phyloP scores from a whole-genome alignment of 495 filamentous ascomycete genomes.

The Bryoglossum gracile region DNA sequence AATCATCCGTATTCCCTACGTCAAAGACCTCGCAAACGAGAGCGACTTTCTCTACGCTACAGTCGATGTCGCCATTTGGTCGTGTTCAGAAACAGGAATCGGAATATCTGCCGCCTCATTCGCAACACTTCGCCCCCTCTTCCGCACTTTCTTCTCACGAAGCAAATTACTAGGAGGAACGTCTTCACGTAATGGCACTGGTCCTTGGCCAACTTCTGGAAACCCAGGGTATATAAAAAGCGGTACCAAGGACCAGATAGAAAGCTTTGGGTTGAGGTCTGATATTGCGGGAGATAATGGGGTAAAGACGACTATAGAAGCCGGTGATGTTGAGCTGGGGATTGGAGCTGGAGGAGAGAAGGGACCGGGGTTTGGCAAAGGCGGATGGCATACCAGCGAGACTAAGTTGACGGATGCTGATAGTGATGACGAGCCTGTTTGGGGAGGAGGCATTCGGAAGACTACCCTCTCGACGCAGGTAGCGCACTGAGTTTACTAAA shows the following conservation, averaged over 20 bases:
- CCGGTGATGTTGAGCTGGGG: neutral
- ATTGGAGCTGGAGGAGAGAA: conserved; percentile 1
- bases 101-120: conserved; percentile 26
- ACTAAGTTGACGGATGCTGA: conserved; percentile 10
- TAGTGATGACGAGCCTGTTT: conserved; percentile 11
- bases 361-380: neutral
- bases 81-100: conserved; percentile 27
- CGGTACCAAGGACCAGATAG: neutral
- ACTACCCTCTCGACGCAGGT: conserved; percentile 13
- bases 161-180: conserved; percentile 8
- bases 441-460: conserved; percentile 12
- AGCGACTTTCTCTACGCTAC: conserved; percentile 28
- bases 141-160: conserved; percentile 18
- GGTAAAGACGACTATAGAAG: conserved; percentile 14
- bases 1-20: conserved; percentile 35
- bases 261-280: conserved; percentile 14
- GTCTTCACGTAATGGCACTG: neutral
- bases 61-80: conserved; percentile 29
- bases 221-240: conserved; percentile 10
- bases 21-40: conserved; percentile 24
- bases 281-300: conserved; percentile 14
- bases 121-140: conserved; percentile 29
- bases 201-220: conserved; percentile 10
- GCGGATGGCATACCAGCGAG: conserved; percentile 10
- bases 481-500: conserved; percentile 2